These are phyloP conservation scores for Ephemerocybe angulata DNA, from an alignment of 768 basidiomycete species.

Conservation along the genomic window DNA sequence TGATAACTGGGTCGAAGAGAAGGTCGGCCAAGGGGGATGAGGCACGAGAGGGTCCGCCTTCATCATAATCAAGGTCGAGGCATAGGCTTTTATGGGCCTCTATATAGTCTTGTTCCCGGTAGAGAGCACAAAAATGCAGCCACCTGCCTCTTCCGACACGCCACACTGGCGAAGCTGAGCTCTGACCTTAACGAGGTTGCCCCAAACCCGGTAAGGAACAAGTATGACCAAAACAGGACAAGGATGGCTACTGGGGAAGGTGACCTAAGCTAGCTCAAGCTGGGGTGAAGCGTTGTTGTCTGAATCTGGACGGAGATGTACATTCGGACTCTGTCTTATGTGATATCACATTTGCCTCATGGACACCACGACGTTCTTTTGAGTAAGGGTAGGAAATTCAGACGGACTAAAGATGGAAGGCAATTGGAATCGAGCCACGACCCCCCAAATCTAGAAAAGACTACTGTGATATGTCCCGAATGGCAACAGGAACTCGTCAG, in stretches of 20 bases:
- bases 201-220: conserved; percentile 4
- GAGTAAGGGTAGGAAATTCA: conserved; percentile 2
- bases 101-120: neutral
- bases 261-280: too few species aligned
- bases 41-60: too few species aligned
- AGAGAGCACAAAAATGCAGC: too few species aligned
- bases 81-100: too few species aligned
- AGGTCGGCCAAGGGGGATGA: conserved; percentile 36
- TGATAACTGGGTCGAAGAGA: conserved; percentile 72
- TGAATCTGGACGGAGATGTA: neutral
- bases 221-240: too few species aligned
- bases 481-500: conserved; percentile 2
- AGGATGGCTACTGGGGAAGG: too few species aligned
- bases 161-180: neutral
- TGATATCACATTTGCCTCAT: conserved; percentile 9
- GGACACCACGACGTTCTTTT: conserved; percentile 6
- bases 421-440: neutral
- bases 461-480: neutral
- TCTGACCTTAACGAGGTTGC: neutral
- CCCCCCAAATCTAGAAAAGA: conserved; percentile 2
- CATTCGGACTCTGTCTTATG: neutral
- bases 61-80: too few species aligned
- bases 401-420: neutral
- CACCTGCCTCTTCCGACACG: too few species aligned
- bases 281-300: too few species aligned